Base-by-base conservation (phyloP, 768 basidiomycete genomes). In the Leccinum subgranulosum region DNA sequence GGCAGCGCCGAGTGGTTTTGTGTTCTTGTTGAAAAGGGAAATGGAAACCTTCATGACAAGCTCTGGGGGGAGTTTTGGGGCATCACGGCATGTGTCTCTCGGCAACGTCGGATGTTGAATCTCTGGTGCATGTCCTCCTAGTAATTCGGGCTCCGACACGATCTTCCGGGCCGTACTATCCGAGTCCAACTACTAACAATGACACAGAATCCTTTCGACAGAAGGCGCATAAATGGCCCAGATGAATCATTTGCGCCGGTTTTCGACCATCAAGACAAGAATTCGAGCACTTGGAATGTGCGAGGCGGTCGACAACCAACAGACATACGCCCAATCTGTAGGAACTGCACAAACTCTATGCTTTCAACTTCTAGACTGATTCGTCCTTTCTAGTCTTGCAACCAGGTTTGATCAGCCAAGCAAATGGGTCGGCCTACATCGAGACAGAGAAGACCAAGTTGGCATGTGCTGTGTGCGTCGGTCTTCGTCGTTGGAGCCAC, bases 361-460 rank as follows among this genome's bases (percentile, higher is more conserved):
- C 27, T 47, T 50, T 36, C 49, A 33, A 25, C 49, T 49, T 51
- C 49, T 19, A 3, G 29, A 41, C 59, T 62, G 33, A 54, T 46
- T 50, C 41, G 60, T 51, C 55, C 57, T 56, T 45, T 49, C 55
- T 61, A 99, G 95, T 92, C 73, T 75, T 99, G 49, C 87, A 94
- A 69, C 85, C 92, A 28, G 94, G 94, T 9, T 76, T 98, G 14
- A 93, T 97, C 54, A 88, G 76, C 60, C 94, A 97, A 74, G 96
- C 97, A 1, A 95, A 94, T 68, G 97, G 97, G 2, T 97, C 94
- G 17, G 94, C 94, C 11, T 99, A 98, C 69, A 90, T 99, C 64
- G 97, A 99, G 75, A 90, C 88, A 1, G 89, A 90, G 56, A 82
- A 82, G 55, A 91, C 92, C 0, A 99, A 99, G 76, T 85, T 99